Evolutionary conservation across 1,284 basidiomycete species (phyloP).

Genomic region (Pterula multifida): DNA sequence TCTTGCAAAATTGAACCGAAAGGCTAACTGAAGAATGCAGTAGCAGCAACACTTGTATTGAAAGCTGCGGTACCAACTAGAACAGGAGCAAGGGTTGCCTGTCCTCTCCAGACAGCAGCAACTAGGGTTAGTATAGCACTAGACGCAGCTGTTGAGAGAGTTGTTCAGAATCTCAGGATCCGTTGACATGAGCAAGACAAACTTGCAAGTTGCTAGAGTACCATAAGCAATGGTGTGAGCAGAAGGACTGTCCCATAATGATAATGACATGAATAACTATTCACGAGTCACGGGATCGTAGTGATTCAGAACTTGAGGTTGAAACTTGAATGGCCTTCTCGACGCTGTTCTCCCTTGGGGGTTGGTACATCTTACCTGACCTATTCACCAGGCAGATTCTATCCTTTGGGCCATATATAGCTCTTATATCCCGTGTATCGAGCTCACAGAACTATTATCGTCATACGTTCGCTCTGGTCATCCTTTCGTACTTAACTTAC

Average conservation of each 20-base stretch:
- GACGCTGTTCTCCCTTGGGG: conserved; percentile 22
- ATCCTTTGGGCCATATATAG: conserved; percentile 24
- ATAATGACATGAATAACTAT: background rate
- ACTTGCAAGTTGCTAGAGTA: conserved; percentile 61
- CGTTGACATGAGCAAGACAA: conserved; percentile 30
- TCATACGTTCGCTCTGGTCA: conserved; percentile 49
- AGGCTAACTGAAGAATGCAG: conserved; percentile 59
- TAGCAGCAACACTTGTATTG: conserved; percentile 55
- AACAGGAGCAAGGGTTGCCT: conserved; percentile 23
- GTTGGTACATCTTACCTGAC: conserved; percentile 34
- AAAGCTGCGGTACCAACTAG: conserved; percentile 41
- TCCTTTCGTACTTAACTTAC: conserved; percentile 60
- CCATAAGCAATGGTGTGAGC: conserved; percentile 38
- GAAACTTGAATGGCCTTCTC: conserved; percentile 16
- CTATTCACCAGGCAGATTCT: conserved; percentile 27
- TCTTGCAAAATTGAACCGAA: background rate
- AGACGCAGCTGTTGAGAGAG: conserved; percentile 27
- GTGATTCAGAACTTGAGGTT: no score
- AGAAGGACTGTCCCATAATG: background rate
- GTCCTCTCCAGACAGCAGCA: conserved; percentile 35
- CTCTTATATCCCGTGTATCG: conserved; percentile 23
- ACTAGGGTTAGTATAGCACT: conserved; percentile 42
- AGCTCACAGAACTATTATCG: conserved; percentile 45
- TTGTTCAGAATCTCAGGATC: conserved; percentile 15
- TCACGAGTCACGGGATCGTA: no score